phyloP scores from a whole-genome alignment of 495 filamentous ascomycete genomes.

The Podospora bellae-mahoneyi region DNA sequence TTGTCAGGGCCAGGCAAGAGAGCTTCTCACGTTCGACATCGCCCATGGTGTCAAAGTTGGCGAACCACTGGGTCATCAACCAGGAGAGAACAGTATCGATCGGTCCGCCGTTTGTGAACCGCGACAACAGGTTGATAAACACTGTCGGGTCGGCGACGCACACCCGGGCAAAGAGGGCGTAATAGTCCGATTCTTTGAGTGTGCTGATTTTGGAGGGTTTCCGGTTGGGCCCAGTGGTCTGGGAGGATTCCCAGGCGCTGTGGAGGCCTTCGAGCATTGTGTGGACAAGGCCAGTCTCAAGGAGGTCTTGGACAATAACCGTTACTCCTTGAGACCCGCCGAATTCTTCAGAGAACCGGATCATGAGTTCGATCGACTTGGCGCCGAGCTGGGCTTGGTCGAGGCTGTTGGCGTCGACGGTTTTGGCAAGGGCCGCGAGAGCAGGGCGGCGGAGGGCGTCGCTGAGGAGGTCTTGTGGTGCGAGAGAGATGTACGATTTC shows the following conservation, averaged over 20 bases:
- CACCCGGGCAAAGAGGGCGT: slow-evolving; percentile 76
- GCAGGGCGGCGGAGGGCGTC: slow-evolving; percentile 57
- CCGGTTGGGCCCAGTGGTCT: slow-evolving; percentile 71
- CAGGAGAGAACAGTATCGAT: slow-evolving; percentile 59
- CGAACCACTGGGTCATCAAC: slow-evolving; percentile 86
- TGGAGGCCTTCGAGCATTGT: slow-evolving; percentile 68
- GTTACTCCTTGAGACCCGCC: slow-evolving; percentile 64
- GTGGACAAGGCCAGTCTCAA: slow-evolving; percentile 62
- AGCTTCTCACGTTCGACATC: slow-evolving; percentile 75
- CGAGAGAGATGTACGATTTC: slow-evolving; percentile 73
- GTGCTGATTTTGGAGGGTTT: slow-evolving; percentile 60
- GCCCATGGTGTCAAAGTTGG: slow-evolving; percentile 76
- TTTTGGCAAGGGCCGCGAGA: slow-evolving; percentile 50
- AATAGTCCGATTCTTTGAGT: slow-evolving; percentile 75
- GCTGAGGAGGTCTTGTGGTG: slow-evolving; percentile 69
- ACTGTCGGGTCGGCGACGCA: slow-evolving; percentile 63
- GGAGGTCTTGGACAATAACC: slow-evolving; percentile 62
- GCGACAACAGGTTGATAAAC: slow-evolving; percentile 57
- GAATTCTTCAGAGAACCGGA: slow-evolving; percentile 59
- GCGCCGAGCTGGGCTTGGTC: slow-evolving; percentile 16
- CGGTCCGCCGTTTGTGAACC: slow-evolving; percentile 32
- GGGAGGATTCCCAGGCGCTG: slow-evolving; percentile 65
- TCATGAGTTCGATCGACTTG: slow-evolving; percentile 20
- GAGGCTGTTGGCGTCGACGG: slow-evolving; percentile 5
- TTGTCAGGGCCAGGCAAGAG: slow-evolving; percentile 74